Evolutionary conservation across 352 stramenopile species (phyloP).

Genomic region (Thraustochytrium striatum): DNA sequence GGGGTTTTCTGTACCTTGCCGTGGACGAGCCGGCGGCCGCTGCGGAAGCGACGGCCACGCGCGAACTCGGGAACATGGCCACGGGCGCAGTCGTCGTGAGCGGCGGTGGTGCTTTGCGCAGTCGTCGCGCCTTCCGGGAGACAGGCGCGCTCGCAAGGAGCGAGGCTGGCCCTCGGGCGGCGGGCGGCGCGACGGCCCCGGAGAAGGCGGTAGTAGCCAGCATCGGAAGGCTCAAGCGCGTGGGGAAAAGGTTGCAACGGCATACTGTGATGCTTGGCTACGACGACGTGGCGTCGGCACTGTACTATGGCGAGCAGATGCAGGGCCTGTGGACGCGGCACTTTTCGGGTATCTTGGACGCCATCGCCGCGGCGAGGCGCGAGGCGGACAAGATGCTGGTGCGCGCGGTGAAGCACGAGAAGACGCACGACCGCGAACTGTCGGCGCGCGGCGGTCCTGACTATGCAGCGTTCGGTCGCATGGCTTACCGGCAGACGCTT

Average conservation of each 20-base stretch:
- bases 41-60: neutral
- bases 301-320: slow-evolving; percentile 42
- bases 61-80: neutral
- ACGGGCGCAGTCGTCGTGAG: slow-evolving; percentile 2
- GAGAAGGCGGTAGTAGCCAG: neutral
- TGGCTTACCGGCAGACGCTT: slow-evolving; percentile 41
- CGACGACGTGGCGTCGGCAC: slow-evolving; percentile 35
- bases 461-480: slow-evolving; percentile 1
- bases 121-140: neutral
- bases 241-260: neutral
- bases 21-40: neutral
- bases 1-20: slow-evolving; percentile 11
- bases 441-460: neutral
- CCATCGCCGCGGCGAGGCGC: neutral
- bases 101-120: neutral
- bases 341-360: slow-evolving; percentile 6
- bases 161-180: neutral
- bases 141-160: neutral
- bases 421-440: neutral
- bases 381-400: slow-evolving; percentile 19
- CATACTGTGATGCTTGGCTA: slow-evolving; percentile 2
- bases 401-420: neutral
- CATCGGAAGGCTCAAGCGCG: neutral
- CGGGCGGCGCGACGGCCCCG: neutral
- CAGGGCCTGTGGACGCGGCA: slow-evolving; percentile 22